Base-by-base conservation (phyloP, 2,329 filamentous ascomycete genomes). In the Podosphaera fusca region DNA sequence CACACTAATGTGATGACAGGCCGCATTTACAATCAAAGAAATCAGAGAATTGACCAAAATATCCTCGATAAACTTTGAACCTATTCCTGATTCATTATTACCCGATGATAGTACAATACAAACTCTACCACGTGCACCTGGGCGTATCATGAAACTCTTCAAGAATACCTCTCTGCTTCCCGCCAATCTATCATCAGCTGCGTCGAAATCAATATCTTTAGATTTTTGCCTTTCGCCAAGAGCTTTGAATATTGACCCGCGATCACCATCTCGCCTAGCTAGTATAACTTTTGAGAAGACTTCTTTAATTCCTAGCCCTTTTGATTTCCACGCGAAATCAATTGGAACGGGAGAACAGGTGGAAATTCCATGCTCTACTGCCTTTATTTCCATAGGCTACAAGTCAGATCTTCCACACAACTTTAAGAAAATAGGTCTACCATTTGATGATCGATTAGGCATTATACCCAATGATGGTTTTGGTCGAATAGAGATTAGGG, bases 371-470 rank as follows among this genome's bases (percentile, higher is more conserved):
- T 81, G 87, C 0, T 76, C 81, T 4, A 67, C 90, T 3, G 88
- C 87, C 14, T 95, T 98, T 70, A 81, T 88, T 21, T 94, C 87
- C n/a, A 89, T 98, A 49, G 92, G 92, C 5, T 98, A 98, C 71
- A 87, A 87, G 64, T 89, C 88, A 0, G 76, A 83, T 36, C 74
- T 87, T 0, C 71, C 98, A 0, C 76, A 80, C 0, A 90, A 87
- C 0, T 83, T 96, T 61, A 69, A 74, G 1, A 78, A 84, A 3
- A 71, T 90, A 0, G 82, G 82, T 1, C 80, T 95, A 49, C 79
- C 81, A 7, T 98, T 98, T 65, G 82, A 96, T 66, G 69, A 77
- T 1, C 72, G 73, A 6, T 76, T 77, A 2, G 92, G 90, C 3
- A 76, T 90, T 29, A 84, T 98, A 52, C 80, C 79, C 42, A 94